A percentile compares a stretch with the other conserved stretches of the same genome.
phyloP scores from a whole-genome alignment of 2,329 filamentous ascomycete genomes.

The Pochonia chlamydosporia region DNA sequence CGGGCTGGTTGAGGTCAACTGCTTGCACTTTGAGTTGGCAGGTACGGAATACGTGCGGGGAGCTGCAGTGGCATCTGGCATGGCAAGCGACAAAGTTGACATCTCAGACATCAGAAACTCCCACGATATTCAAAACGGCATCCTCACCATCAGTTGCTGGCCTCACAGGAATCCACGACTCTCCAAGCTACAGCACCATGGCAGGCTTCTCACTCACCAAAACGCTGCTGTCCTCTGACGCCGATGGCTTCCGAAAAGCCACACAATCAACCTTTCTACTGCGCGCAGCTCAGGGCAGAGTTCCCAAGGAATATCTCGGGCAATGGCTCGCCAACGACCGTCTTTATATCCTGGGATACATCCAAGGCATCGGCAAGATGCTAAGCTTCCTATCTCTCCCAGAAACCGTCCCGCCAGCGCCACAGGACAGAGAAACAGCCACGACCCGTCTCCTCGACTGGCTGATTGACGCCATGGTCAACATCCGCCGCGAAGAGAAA shows the following conservation, averaged over 20 bases:
- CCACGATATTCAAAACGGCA: too few species aligned
- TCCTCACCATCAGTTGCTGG: neutral
- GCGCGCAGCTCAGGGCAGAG: conserved; percentile 56
- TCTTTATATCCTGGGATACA: conserved; percentile 65
- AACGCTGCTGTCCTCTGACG: conserved; percentile 47
- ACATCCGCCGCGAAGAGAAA: conserved; percentile 59
- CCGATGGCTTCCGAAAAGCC: conserved; percentile 43
- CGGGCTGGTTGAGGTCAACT: too few species aligned
- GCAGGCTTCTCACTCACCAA: conserved; percentile 41
- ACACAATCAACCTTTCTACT: conserved; percentile 63
- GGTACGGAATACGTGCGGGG: too few species aligned
- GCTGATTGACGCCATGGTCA: conserved; percentile 58
- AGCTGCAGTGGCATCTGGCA: too few species aligned
- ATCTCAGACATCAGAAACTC: too few species aligned
- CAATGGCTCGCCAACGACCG: conserved; percentile 68
- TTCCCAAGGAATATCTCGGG: conserved; percentile 49
- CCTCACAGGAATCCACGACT: neutral
- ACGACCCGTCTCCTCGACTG: conserved; percentile 52
- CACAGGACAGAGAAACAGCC: conserved; percentile 28
- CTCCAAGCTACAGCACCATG: neutral
- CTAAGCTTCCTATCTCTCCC: conserved; percentile 57
- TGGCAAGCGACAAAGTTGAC: too few species aligned
- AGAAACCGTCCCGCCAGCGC: conserved; percentile 11
- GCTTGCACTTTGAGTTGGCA: too few species aligned
- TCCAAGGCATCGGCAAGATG: conserved; percentile 60